Evolutionary conservation across 2,329 filamentous ascomycete genomes (phyloP), one percentile per base, ranked within the genome.

Genomic region (Paracamarosporium sp.): DNA sequence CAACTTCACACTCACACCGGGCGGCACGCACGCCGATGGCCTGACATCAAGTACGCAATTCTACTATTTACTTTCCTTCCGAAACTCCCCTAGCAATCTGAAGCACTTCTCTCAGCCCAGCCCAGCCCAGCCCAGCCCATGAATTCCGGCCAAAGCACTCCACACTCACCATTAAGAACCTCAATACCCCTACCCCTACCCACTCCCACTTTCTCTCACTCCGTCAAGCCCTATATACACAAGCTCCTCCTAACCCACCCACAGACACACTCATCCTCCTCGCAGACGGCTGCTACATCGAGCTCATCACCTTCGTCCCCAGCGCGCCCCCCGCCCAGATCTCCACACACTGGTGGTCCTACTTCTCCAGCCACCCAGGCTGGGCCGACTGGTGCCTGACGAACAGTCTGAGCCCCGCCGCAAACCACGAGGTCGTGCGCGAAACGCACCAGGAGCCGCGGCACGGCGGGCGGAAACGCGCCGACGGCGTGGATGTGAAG

Each of bases 271-370:
- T 90, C 17, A 82, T 90, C 20, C 75, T 88, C 13, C 83, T 91
- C 57, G 66, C 78, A 25, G 88, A 90, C 63, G 88, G 88, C 28
- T 83, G 82, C 22, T 90, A 90, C 74, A 77, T 91, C 52, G 88
- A 91, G 68, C 77, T 90, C 50, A 88, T 90, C 58, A 83, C 86
- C 36, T 90, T 90, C 69, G 77, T 85, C 47, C 71, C 83, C 20
- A 81, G 79, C 40, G 69, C 73, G 31, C 64, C 72, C n/a, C 75
- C 77, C 4, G 64, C 73, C 6, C 25, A 40, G 20, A 25, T 51
- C 30, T 9, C 27, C 15, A 41, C 33, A 1, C 87, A 90, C 66
- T 84, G 83, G 67, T 91, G 88, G 88, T 86, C 84, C 0, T 68
- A 73, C 0, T 80, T 83, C 9, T 62, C 73, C 0, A 80, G 81